Percentiles rank a stretch among this genome's conserved stretches.
These are phyloP conservation scores for Candida glucosophila DNA, from an alignment of 1,139 yeast genomes.

Conservation along the genomic window DNA sequence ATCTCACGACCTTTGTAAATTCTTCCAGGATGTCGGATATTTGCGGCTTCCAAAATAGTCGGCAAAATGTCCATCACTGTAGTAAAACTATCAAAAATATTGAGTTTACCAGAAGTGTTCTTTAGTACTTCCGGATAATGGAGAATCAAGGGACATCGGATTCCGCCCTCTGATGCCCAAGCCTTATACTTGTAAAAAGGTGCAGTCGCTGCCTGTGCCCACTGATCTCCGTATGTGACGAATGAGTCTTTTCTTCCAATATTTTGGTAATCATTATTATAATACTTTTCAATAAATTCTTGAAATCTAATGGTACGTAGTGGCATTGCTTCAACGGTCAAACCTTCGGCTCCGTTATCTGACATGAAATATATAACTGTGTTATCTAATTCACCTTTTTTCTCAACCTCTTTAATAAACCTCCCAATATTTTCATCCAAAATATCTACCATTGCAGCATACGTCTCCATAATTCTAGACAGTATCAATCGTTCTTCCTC, in stretches of 20 bases:
- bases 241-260: slow-evolving; percentile 42
- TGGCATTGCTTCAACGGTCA: slow-evolving; percentile 47
- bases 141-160: slow-evolving; percentile 43
- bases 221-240: slow-evolving; percentile 46
- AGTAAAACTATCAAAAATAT: slow-evolving; percentile 28
- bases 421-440: slow-evolving; percentile 43
- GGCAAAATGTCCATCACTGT: slow-evolving; percentile 55
- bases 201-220: slow-evolving; percentile 63
- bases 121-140: slow-evolving; percentile 26
- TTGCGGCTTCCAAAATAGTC: slow-evolving; percentile 42
- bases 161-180: slow-evolving; percentile 51
- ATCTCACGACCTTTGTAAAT: slow-evolving; percentile 29
- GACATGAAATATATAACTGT: slow-evolving; percentile 50
- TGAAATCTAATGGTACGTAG: slow-evolving; percentile 19
- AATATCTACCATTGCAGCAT: slow-evolving; percentile 55
- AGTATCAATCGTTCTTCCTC: slow-evolving; percentile 25
- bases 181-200: slow-evolving; percentile 44
- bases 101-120: slow-evolving; percentile 14
- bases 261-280: slow-evolving; percentile 37
- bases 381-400: slow-evolving; percentile 36
- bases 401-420: slow-evolving; percentile 30
- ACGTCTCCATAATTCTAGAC: slow-evolving; percentile 42
- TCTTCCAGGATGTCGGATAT: slow-evolving; percentile 34
- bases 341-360: slow-evolving; percentile 56
- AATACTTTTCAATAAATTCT: slow-evolving; percentile 21